phyloP scores from a whole-genome alignment of 306 rosid species.

The Comarum palustre region DNA sequence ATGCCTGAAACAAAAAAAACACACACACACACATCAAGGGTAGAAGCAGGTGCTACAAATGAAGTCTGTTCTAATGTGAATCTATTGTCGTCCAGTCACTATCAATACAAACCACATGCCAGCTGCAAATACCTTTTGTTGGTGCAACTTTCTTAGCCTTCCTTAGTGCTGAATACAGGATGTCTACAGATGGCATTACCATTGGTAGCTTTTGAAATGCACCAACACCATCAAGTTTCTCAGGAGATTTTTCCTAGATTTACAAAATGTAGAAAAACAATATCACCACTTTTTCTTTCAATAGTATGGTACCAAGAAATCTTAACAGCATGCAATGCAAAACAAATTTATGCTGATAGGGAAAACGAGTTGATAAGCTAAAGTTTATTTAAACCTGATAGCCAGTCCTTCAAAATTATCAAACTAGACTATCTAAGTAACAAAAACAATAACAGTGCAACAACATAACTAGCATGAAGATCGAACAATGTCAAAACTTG shows the following conservation, averaged over 20 bases:
- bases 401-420: background rate
- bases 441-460: background rate
- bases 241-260: constrained; percentile 51
- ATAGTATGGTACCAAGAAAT: background rate
- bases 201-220: constrained; percentile 95
- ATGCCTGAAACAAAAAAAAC: constrained; percentile 53
- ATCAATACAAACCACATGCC: constrained; percentile 18
- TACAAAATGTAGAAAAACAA: constrained; percentile 19
- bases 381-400: background rate
- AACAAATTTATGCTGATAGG: background rate
- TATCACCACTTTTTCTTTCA: constrained; percentile 4
- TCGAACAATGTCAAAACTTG: background rate
- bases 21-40: background rate
- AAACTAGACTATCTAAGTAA: background rate
- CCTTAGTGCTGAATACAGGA: constrained; percentile 71
- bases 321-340: background rate
- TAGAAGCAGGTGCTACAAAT: constrained; percentile 19
- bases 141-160: constrained; percentile 73
- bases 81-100: constrained; percentile 15
- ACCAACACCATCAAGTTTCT: constrained; percentile 53
- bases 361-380: background rate
- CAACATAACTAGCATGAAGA: background rate
- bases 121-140: constrained; percentile 60
- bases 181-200: constrained; percentile 88
- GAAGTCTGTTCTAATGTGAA: background rate